phyloP scores from a whole-genome alignment of 177 flowering plant genomes.

The Tripterygium wilfordii region DNA sequence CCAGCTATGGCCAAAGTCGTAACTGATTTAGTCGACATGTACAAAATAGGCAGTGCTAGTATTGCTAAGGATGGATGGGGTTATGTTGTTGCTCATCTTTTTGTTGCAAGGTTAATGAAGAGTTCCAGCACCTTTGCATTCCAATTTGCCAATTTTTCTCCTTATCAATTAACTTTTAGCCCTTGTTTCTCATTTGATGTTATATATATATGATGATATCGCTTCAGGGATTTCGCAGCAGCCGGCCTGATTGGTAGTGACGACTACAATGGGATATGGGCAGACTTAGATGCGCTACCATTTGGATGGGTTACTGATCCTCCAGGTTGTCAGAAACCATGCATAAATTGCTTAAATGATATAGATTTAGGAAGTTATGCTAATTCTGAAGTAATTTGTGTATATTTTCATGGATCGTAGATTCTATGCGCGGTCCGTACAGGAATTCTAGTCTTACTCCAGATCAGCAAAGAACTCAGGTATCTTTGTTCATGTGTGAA shows the following conservation, averaged over 20 bases:
- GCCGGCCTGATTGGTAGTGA: conserved; percentile 57
- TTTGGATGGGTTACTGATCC: conserved; percentile 82
- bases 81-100: conserved; percentile 68
- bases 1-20: conserved; percentile 71
- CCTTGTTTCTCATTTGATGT: too few species aligned
- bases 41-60: conserved; percentile 84
- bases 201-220: too few species aligned
- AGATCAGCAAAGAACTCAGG: conserved; percentile 84
- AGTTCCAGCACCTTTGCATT: too few species aligned
- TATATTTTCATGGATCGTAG: conserved; percentile 26
- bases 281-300: conserved; percentile 91
- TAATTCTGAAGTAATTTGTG: too few species aligned
- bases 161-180: too few species aligned
- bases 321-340: too few species aligned
- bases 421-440: conserved; percentile 75
- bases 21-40: conserved; percentile 69
- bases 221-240: conserved; percentile 59
- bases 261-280: conserved; percentile 82
- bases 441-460: conserved; percentile 48
- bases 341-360: too few species aligned
- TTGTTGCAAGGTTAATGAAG: conserved; percentile 85
- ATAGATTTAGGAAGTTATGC: too few species aligned
- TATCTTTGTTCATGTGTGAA: conserved; percentile 9
- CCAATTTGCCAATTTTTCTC: too few species aligned
- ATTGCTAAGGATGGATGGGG: conserved; percentile 93